Base-by-base conservation (phyloP, 2,329 filamentous ascomycete species). In the Apiospora sp. region DNA sequence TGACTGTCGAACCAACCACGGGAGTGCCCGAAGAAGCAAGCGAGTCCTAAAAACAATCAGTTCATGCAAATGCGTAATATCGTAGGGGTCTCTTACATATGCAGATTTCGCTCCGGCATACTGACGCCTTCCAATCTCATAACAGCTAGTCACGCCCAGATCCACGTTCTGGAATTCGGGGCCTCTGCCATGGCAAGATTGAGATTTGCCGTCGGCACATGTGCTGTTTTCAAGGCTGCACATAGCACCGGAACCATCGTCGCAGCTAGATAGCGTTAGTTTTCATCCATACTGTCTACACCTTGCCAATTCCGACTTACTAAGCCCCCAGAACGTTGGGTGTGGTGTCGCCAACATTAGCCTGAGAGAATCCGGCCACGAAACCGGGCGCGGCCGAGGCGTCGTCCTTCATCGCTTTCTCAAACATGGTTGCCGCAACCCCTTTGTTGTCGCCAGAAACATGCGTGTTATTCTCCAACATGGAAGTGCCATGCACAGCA, bases 361-460 rank as follows among this genome's bases (percentile, higher is more conserved):
- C 90, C 81, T 98, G 95, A 0, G 94, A 96, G 83, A 98, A 98
- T 14, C 94, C 95, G 3, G 95, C 94, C 1, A 98, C 93, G 77
- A 97, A 97, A 14, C 87, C 88, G 0, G 89, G 85, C 0, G 89
- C 87, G 64, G 90, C 91, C 14, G 84, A 85, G 3, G 83, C 79
- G 41, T 88, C 85, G 6, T 84, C 84, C 54, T 84, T 82, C 72
- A 93, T 88, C 58, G 89, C 89, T 77, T 93, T 90, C 81, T 98
- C 95, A 75, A 98, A 93, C 7, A 97, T 86, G 77, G 92, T 90
- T 4, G 94, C 94, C 0, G 95, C 95, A 6, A 98, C 92, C 6
- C 95, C 95, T 84, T 98, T 98, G 86, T 98, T 98, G 81, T 98
- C 95, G 41, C 94, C 95, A 3, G 93, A 92, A 68, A 97, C 91